Conservation (phyloP, 495 filamentous ascomycete genomes). For the Lasiosphaeriaceae sp. region DNA sequence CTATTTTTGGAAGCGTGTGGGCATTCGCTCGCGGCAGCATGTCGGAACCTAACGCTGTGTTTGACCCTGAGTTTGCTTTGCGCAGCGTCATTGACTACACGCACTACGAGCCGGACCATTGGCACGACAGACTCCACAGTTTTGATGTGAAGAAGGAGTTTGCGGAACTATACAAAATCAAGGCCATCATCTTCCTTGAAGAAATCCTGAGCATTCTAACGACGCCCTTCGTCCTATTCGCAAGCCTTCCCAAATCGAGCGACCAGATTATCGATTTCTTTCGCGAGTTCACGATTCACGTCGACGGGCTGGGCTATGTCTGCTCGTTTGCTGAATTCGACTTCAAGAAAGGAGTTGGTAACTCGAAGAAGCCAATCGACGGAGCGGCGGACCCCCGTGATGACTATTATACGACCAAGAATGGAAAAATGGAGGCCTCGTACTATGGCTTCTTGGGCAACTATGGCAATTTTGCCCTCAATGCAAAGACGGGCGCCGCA, state of each 20-base stretch:
- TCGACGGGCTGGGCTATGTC: slow-evolving; percentile 92
- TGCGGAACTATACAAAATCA: slow-evolving; percentile 79
- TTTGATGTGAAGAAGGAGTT: slow-evolving; percentile 84
- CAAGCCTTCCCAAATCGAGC: slow-evolving; percentile 80
- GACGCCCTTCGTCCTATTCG: slow-evolving; percentile 85
- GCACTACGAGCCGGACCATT: slow-evolving; percentile 81
- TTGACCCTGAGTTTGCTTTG: slow-evolving; percentile 87
- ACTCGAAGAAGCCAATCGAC: slow-evolving; percentile 31
- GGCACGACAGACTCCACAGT: slow-evolving; percentile 84
- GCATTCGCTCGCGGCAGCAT: slow-evolving; percentile 72
- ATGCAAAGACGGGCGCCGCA: slow-evolving; percentile 52
- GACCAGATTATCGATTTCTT: slow-evolving; percentile 97
- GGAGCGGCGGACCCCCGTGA: slow-evolving; percentile 62
- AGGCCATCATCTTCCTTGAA: slow-evolving; percentile 84
- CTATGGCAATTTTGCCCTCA: slow-evolving; percentile 76
- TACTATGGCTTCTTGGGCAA: slow-evolving; percentile 91
- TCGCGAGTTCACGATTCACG: slow-evolving; percentile 92
- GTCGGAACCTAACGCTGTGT: slow-evolving; percentile 83
- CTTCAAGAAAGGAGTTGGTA: slow-evolving; percentile 78
- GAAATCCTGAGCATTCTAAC: slow-evolving; percentile 89
- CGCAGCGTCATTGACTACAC: slow-evolving; percentile 86
- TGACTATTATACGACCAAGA: slow-evolving; percentile 91
- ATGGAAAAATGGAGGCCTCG: slow-evolving; percentile 95
- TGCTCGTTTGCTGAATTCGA: slow-evolving; percentile 98
- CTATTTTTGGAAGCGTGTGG: slow-evolving; percentile 69